phyloP scores from a whole-genome alignment of 768 basidiomycete genomes.

The Leccinum imitatum region DNA sequence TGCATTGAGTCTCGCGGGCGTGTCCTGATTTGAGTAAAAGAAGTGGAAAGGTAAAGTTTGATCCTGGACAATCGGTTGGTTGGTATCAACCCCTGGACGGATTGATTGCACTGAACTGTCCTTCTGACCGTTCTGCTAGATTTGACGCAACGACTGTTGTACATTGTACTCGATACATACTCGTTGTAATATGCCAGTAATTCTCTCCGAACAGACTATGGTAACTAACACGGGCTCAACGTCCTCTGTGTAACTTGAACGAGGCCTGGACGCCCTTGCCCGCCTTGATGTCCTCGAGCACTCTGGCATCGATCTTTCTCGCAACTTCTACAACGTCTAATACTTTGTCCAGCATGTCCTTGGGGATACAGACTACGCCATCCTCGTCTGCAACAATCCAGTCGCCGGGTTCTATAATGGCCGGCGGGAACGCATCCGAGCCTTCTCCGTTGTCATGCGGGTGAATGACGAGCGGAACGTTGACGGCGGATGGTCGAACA shows the following conservation, averaged over 20 bases:
- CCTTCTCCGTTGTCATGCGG: slow-evolving; percentile 32
- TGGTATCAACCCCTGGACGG: slow-evolving; percentile 6
- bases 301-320: slow-evolving; percentile 64
- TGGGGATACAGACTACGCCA: slow-evolving; percentile 83
- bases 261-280: slow-evolving; percentile 75
- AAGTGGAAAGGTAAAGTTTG: neutral
- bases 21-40: neutral
- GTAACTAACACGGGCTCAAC: slow-evolving; percentile 16
- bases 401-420: slow-evolving; percentile 70
- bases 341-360: slow-evolving; percentile 51
- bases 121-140: slow-evolving; percentile 23
- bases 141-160: slow-evolving; percentile 17
- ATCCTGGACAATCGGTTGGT: slow-evolving; percentile 6
- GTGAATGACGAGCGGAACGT: slow-evolving; percentile 57
- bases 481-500: slow-evolving; percentile 75
- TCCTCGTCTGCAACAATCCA: slow-evolving; percentile 86
- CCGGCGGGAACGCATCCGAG: slow-evolving; percentile 46
- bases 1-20: slow-evolving; percentile 6
- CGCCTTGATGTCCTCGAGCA: slow-evolving; percentile 70
- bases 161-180: slow-evolving; percentile 21
- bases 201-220: slow-evolving; percentile 1
- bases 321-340: slow-evolving; percentile 56
- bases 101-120: slow-evolving; percentile 1
- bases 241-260: slow-evolving; percentile 76
- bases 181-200: slow-evolving; percentile 19